These are phyloP conservation scores for Brassica incana DNA, from an alignment of 345 rosid genomes.

Conservation along the genomic window DNA sequence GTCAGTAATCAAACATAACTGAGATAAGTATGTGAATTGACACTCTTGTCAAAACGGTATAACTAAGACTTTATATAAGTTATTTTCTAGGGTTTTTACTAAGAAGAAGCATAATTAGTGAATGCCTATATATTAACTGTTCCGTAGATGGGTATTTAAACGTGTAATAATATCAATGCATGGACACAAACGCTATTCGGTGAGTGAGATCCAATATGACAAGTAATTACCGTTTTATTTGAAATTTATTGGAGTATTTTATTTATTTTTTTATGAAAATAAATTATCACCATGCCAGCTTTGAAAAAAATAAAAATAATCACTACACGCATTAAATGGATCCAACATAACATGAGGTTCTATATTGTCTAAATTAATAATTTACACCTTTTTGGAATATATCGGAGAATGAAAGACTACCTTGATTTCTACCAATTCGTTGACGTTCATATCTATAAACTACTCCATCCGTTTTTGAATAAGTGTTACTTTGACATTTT, in stretches of 20 bases:
- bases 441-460: conserved; percentile 39
- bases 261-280: not conserved
- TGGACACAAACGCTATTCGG: conserved; percentile 36
- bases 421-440: conserved; percentile 54
- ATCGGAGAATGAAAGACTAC: conserved; percentile 78
- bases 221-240: conserved; percentile 16
- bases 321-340: conserved; percentile 40
- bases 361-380: conserved; percentile 38
- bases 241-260: not conserved
- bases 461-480: no score
- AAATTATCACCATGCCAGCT: not conserved
- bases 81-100: not conserved
- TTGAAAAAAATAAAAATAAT: not conserved
- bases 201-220: conserved; percentile 36
- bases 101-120: not conserved
- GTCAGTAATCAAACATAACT: not conserved
- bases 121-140: conserved; percentile 1
- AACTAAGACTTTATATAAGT: not conserved
- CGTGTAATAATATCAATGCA: conserved; percentile 26
- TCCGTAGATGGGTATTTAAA: not conserved
- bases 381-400: conserved; percentile 46
- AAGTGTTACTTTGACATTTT: no score
- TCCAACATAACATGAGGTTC: conserved; percentile 41
- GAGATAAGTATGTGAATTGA: no score
- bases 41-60: no score